Percentiles rank a stretch among this genome's conserved stretches.
These are phyloP conservation scores for Selenicereus undatus DNA, from an alignment of 148 eudicot species.

Conservation along the genomic window DNA sequence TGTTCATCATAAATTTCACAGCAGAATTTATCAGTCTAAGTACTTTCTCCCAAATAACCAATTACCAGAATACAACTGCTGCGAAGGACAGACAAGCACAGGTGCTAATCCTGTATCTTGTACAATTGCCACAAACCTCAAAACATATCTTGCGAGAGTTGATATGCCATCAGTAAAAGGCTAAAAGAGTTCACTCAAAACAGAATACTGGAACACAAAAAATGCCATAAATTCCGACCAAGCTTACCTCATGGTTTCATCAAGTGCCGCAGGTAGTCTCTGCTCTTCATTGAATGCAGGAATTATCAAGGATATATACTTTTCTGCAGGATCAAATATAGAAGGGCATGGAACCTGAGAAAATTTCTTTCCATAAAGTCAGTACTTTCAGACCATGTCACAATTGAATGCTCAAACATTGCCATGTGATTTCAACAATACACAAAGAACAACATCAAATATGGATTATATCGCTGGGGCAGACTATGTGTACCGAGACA, in stretches of 20 bases:
- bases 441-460: not conserved
- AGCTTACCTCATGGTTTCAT: constrained; percentile 75
- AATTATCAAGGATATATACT: constrained; percentile 81
- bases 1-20: too few species aligned
- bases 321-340: constrained; percentile 75
- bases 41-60: too few species aligned
- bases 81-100: too few species aligned
- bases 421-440: not conserved
- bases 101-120: too few species aligned
- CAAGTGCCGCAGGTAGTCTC: constrained; percentile 87
- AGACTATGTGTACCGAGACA: not conserved
- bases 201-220: too few species aligned
- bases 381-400: constrained; percentile 5
- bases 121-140: too few species aligned
- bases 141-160: too few species aligned
- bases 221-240: not conserved
- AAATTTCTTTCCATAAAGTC: constrained; percentile 12
- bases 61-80: too few species aligned
- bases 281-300: constrained; percentile 97
- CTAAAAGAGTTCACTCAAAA: too few species aligned
- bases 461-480: not conserved
- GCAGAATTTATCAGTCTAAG: too few species aligned
- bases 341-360: constrained; percentile 85
- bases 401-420: constrained; percentile 1
- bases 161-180: too few species aligned